Conservation (phyloP, 257 asterid genomes). For the Solanum sejunctum region DNA sequence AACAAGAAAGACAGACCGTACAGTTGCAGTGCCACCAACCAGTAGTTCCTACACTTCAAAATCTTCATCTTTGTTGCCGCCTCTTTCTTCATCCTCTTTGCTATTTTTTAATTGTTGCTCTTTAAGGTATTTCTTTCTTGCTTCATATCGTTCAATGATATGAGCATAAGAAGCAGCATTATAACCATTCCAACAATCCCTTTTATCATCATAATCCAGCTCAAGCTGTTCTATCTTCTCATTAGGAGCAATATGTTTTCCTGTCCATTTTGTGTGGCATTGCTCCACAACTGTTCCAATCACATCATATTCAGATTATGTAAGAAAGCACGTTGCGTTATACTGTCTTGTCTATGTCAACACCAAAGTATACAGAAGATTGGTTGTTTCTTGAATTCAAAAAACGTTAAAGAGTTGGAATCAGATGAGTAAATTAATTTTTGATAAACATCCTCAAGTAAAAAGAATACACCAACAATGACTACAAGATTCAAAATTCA, state of each 20-base stretch:
- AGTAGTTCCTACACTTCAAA: no score
- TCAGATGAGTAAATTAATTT: background rate
- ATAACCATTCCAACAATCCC: slow-evolving; percentile 95
- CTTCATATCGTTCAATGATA: slow-evolving; percentile 72
- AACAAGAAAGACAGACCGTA: no score
- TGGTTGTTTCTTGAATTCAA: background rate
- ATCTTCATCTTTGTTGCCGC: no score
- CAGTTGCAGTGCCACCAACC: no score
- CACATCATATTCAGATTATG: background rate
- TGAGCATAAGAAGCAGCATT: slow-evolving; percentile 74
- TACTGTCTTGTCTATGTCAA: background rate
- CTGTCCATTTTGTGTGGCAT: slow-evolving; percentile 73
- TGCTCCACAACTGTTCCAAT: slow-evolving; percentile 74
- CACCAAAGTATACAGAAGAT: background rate
- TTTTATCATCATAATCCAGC: slow-evolving; percentile 90
- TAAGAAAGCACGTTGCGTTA: background rate
- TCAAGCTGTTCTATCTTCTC: slow-evolving; percentile 85
- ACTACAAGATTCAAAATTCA: background rate
- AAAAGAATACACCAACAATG: background rate
- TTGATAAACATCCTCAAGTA: background rate
- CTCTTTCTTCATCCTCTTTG: no score
- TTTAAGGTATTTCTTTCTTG: no score
- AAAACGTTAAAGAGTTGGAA: background rate
- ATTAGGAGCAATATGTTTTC: slow-evolving; percentile 64
- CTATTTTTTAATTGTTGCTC: no score